These are phyloP conservation scores for Elasticomyces elasticus DNA, from an alignment of 495 filamentous ascomycete species.

Conservation along the genomic window DNA sequence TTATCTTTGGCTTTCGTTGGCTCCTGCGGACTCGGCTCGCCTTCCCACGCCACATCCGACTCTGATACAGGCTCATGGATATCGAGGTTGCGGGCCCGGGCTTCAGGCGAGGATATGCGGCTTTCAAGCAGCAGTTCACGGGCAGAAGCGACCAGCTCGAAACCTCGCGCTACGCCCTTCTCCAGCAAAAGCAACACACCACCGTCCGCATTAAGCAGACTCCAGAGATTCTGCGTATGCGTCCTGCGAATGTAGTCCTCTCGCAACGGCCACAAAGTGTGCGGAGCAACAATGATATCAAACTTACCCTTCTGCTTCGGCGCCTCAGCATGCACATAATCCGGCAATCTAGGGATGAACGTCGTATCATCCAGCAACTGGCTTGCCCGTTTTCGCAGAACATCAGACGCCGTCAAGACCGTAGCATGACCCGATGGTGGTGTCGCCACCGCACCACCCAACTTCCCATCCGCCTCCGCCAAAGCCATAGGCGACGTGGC, in stretches of 20 bases:
- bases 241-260: slow-evolving; percentile 67
- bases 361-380: slow-evolving; percentile 75
- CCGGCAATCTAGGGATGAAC: slow-evolving; percentile 86
- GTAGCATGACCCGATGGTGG: slow-evolving; percentile 50
- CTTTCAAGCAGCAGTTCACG: slow-evolving; percentile 65
- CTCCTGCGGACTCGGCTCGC: slow-evolving; percentile 21
- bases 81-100: slow-evolving; percentile 28
- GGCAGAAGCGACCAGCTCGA: slow-evolving; percentile 81
- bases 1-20: slow-evolving; percentile 39
- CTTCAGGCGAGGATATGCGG: slow-evolving; percentile 58
- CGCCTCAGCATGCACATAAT: slow-evolving; percentile 58
- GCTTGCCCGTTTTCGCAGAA: slow-evolving; percentile 66
- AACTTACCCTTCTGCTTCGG: slow-evolving; percentile 53
- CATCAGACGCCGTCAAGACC: slow-evolving; percentile 51
- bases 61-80: slow-evolving; percentile 20
- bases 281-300: slow-evolving; percentile 83
- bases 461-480: slow-evolving; percentile 14
- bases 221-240: slow-evolving; percentile 78
- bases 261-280: slow-evolving; percentile 61
- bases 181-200: slow-evolving; percentile 82
- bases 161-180: slow-evolving; percentile 83
- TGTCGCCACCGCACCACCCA: slow-evolving; percentile 33
- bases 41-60: slow-evolving; percentile 8
- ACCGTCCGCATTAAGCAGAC: slow-evolving; percentile 69
- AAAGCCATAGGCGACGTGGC: slow-evolving; percentile 9